Base-by-base conservation (phyloP, 1,139 yeast genomes). In the Protomyces arabidopsidicola region DNA sequence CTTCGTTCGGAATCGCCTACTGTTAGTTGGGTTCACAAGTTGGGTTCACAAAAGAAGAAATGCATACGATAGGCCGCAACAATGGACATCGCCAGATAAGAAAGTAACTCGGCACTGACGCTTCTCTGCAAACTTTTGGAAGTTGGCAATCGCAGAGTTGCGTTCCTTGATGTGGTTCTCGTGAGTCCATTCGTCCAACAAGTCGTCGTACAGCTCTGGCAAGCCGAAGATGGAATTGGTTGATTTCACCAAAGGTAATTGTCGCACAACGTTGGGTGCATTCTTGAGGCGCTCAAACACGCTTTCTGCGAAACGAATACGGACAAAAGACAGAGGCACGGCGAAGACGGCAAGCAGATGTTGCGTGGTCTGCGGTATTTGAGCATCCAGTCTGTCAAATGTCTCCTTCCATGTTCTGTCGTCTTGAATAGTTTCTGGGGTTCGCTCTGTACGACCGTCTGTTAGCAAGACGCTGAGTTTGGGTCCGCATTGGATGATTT, bases 161-260 rank as follows among this genome's bases (percentile, higher is more conserved):
- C 97, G 81, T 75, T 89, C 97, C 62, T 77, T 75, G 73, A 89
- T 89, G 72, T 91, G 98, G 73, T 86, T 82, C 66, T 81, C 81
- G 4, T 97, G 87, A 75, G 97, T 90, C 98, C 98, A 91, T 75
- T 93, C 98, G 73, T 91, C 98, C 72, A 90, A 87, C 73, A 93
- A 80, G 73, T 91, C 98, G 72, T 93, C 98, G 69, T 91, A 80
- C 18, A 91, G 84, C 75, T 91, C 98, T 20, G 91, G 85, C 53
- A 87, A 84, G 1, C 97, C 97, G 72, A 90, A 91, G 69, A 89
- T 95, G 72, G 93, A 91, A 31, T 58, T 65, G 4, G 65, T 38
- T 18, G 61, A 58, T 38, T 67, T 65, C 1, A 97, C 97, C 8
- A 77, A 78, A 66, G 91, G 76, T 0, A 84, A 61, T 18, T 81